Base-by-base conservation (phyloP, 257 asterid genomes). In the Penstemon newberryi region DNA sequence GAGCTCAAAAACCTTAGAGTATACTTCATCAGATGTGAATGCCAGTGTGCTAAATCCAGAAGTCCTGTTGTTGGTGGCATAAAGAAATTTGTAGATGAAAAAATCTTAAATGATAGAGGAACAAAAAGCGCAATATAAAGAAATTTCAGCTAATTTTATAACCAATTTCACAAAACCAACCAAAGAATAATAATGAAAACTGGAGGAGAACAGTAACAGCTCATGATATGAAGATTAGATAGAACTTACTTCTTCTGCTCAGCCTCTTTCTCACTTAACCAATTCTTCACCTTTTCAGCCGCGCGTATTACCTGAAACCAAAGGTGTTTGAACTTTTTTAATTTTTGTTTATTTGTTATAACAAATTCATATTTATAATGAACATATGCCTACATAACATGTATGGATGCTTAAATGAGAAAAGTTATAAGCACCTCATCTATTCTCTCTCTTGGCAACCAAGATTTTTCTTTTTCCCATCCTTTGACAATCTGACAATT, bases 1-100 rank as follows among this genome's bases (percentile, higher is more conserved):
- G 78, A 94, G 89, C 78, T 87, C 83, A 47, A 87, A 79, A 70
- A 89, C 76, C 81, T 87, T 89, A 5, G 46, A 80, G 55, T 87
- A 80, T 50, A 94, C 89, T 83, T 91, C 97, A 65, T 89, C 95
- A n/a, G 99, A 91, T 52, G 94, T 87, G 83, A 91, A 84, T 13
- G 82, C 89, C 11, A 96, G 96, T 51, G 83, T 83, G 79, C 78
- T 79, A 47, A 78, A 69, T 74, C 77, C 84, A 56, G 96, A 78
- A 66, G 76, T 82, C 92, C 99, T 94, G 92, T 77, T 61, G 60
- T 68, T 77, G 74, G 66, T 49, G 44, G 52, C 57, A 65, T 51
- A 39, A 41, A 79, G 54, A 65, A 63, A 33, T 58, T 74, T 5
- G 72, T 3, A 46, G 25, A 53, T 66, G 33, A 65, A 51, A 53